phyloP scores from a whole-genome alignment of 1,284 basidiomycete species.

The Moniliella sp. region DNA sequence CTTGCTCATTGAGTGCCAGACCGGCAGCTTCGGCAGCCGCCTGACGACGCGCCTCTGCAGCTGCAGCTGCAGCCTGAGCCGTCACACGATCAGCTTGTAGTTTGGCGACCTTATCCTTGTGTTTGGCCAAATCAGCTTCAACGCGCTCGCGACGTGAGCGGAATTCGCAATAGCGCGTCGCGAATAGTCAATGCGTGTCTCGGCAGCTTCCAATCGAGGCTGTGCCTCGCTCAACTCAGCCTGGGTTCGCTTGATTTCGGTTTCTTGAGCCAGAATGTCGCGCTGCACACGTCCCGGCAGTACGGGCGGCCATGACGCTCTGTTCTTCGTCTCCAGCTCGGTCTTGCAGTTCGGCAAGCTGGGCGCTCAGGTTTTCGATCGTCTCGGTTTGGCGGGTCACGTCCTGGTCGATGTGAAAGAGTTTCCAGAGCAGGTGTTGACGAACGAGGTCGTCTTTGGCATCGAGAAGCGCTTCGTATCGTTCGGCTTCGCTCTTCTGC shows the following conservation, averaged over 20 bases:
- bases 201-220: neutral
- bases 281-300: slow-evolving; percentile 59
- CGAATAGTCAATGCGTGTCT: neutral
- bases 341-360: slow-evolving; percentile 4
- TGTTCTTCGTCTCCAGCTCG: slow-evolving; percentile 75
- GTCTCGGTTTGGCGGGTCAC: slow-evolving; percentile 12
- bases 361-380: slow-evolving; percentile 18
- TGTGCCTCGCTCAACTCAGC: slow-evolving; percentile 20
- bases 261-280: slow-evolving; percentile 53
- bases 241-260: slow-evolving; percentile 37
- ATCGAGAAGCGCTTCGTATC: slow-evolving; percentile 56
- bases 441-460: slow-evolving; percentile 47
- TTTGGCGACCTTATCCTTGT: neutral
- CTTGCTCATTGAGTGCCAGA: neutral
- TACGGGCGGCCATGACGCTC: slow-evolving; percentile 95
- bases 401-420: slow-evolving; percentile 60
- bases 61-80: neutral
- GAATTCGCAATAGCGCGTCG: neutral
- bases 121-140: neutral
- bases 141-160: neutral
- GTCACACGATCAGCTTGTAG: slow-evolving; percentile 29
- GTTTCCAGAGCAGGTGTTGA: slow-evolving; percentile 61
- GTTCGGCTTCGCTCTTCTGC: slow-evolving; percentile 76
- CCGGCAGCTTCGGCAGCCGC: neutral
- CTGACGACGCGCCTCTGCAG: neutral